Conservation (phyloP, 306 rosid species). For the Potentilla sterilis region DNA sequence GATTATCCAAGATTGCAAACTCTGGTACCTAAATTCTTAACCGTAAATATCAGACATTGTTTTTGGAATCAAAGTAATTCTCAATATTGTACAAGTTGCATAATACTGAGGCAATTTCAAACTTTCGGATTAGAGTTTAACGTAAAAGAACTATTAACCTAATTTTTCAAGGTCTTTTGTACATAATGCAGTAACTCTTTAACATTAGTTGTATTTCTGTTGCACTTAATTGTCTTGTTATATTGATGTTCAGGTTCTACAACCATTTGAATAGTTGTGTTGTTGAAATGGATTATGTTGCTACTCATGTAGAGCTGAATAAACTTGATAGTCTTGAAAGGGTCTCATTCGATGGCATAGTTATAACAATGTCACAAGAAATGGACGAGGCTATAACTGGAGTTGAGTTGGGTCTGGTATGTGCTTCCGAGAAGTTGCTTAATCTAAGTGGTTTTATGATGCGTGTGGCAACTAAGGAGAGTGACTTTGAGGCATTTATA, state of each 20-base stretch:
- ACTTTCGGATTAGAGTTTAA: not conserved
- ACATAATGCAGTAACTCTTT: no score
- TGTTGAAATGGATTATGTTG: constrained; percentile 44
- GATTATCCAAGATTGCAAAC: no score
- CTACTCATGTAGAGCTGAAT: constrained; percentile 22
- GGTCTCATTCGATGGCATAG: constrained; percentile 25
- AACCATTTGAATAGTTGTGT: constrained; percentile 18
- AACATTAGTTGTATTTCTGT: not conserved
- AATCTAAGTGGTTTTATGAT: constrained; percentile 65
- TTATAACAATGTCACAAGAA: constrained; percentile 32
- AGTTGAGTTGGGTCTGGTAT: constrained; percentile 55
- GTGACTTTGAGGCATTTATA: constrained; percentile 55
- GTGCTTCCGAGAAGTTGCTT: constrained; percentile 70
- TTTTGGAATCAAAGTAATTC: no score
- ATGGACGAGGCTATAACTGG: constrained; percentile 34
- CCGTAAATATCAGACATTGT: no score
- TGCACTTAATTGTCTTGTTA: not conserved
- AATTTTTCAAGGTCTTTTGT: not conserved
- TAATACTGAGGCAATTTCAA: no score
- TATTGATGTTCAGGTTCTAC: constrained; percentile 32
- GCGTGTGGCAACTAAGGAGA: constrained; percentile 63
- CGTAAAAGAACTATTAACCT: not conserved
- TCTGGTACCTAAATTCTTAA: no score
- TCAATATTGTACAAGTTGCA: no score
- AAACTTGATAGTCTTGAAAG: constrained; percentile 28